A percentile compares a stretch with the other conserved stretches of the same genome.
These are phyloP conservation scores for Penstemon newberryi DNA, from an alignment of 257 asterid genomes.

Conservation along the genomic window DNA sequence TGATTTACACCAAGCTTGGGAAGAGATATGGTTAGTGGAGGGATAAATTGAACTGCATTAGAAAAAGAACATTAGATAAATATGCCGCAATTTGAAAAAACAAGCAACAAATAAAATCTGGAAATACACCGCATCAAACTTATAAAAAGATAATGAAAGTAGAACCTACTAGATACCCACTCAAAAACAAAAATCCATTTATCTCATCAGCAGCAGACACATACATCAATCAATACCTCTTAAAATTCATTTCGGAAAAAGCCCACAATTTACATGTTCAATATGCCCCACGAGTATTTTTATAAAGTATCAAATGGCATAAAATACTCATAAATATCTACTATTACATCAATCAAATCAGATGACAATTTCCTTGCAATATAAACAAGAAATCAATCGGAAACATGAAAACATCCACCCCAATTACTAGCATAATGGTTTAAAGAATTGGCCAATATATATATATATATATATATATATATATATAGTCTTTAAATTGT, in stretches of 20 bases:
- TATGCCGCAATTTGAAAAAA: no score
- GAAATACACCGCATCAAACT: neutral
- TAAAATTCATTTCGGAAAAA: neutral
- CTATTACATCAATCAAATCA: neutral
- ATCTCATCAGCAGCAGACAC: constrained; percentile 20
- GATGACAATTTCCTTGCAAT: constrained; percentile 1
- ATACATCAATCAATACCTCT: constrained; percentile 6
- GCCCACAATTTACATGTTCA: constrained; percentile 23
- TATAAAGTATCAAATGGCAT: constrained; percentile 2
- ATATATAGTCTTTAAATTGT: neutral
- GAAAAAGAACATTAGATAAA: neutral
- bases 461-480: neutral
- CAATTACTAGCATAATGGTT: no score
- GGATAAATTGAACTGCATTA: neutral
- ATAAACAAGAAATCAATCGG: neutral
- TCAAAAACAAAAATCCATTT: constrained; percentile 2
- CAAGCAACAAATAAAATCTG: neutral
- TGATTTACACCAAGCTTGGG: no score
- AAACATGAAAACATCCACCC: no score
- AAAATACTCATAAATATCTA: neutral
- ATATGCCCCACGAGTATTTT: neutral
- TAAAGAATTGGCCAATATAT: no score
- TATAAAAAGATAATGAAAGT: constrained; percentile 6
- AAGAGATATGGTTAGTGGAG: no score
- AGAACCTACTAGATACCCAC: constrained; percentile 8